Evolutionary conservation across 106 monocot genomes (phyloP).

Genomic region (Dendrobium catenatum): DNA sequence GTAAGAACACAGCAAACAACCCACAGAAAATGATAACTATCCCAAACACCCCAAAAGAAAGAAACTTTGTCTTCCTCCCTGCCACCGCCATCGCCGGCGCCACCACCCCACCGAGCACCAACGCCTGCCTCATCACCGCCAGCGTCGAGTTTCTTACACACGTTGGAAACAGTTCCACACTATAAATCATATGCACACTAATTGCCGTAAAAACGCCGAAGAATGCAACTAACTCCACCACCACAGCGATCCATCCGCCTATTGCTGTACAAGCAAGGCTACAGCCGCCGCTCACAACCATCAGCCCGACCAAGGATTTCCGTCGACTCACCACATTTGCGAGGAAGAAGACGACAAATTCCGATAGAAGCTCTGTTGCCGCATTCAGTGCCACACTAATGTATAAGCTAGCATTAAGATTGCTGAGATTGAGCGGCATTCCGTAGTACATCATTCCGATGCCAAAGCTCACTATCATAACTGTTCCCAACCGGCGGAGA

Average conservation of each 20-base stretch:
- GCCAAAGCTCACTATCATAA: constrained; percentile 9
- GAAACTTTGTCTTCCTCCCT: constrained; percentile 12
- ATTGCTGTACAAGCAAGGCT: constrained; percentile 1
- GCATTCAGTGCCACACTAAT: constrained; percentile 8
- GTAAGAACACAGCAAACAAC: constrained; percentile 6
- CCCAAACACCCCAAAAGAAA: constrained; percentile 26
- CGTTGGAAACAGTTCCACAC: constrained; percentile 34
- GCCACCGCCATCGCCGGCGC: constrained; percentile 24
- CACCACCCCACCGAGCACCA: constrained; percentile 20
- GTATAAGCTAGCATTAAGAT: constrained; percentile 12
- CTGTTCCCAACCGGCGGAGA: neutral
- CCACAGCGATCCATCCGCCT: neutral
- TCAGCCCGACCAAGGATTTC: constrained; percentile 7
- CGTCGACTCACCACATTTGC: constrained; percentile 8
- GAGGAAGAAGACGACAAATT: constrained; percentile 14
- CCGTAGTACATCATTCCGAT: constrained; percentile 19
- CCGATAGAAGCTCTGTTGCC: constrained; percentile 5
- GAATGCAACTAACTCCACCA: constrained; percentile 10
- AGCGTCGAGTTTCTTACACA: constrained; percentile 32
- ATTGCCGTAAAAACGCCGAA: constrained; percentile 10
- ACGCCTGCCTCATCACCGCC: constrained; percentile 27
- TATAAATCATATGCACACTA: constrained; percentile 15
- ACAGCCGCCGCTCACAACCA: constrained; percentile 6
- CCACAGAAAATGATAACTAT: constrained; percentile 12
- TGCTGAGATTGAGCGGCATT: constrained; percentile 5